Evolutionary conservation across 345 rosid species (phyloP).

Genomic region (Citrus cavaleriei): DNA sequence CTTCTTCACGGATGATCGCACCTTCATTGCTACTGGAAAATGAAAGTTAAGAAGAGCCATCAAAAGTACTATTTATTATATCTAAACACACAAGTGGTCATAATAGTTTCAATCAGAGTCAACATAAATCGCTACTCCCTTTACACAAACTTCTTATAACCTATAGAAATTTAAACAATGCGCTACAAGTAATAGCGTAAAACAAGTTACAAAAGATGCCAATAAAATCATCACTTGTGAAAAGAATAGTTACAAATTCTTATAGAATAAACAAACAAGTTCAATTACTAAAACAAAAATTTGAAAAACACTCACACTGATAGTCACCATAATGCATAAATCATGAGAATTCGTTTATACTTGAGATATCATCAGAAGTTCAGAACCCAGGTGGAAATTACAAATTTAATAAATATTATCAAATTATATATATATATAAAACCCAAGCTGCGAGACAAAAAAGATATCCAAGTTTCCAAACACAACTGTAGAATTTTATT

Average conservation of each 20-base stretch:
- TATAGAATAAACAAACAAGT: not conserved
- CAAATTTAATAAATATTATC: not conserved
- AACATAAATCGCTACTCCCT: not conserved
- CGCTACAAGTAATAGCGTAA: not conserved
- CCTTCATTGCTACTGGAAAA: conserved; percentile 64
- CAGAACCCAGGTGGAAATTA: not conserved
- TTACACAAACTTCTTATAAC: not conserved
- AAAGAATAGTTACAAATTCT: not conserved
- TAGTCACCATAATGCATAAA: not conserved
- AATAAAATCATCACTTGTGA: not conserved
- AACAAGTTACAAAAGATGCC: not conserved
- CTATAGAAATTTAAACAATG: not conserved
- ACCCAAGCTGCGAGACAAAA: no score
- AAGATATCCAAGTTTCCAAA: no score
- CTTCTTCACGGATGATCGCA: conserved; percentile 92
- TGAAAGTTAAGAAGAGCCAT: not conserved
- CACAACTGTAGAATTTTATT: no score
- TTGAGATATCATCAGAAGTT: not conserved
- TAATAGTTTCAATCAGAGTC: not conserved
- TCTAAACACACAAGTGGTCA: not conserved
- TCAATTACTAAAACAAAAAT: not conserved
- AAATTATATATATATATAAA: not conserved
- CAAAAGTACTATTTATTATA: not conserved
- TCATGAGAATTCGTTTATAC: not conserved
- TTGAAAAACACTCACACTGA: not conserved